phyloP scores from a whole-genome alignment of 345 rosid genomes.

The Eucalyptus fibrosa region DNA sequence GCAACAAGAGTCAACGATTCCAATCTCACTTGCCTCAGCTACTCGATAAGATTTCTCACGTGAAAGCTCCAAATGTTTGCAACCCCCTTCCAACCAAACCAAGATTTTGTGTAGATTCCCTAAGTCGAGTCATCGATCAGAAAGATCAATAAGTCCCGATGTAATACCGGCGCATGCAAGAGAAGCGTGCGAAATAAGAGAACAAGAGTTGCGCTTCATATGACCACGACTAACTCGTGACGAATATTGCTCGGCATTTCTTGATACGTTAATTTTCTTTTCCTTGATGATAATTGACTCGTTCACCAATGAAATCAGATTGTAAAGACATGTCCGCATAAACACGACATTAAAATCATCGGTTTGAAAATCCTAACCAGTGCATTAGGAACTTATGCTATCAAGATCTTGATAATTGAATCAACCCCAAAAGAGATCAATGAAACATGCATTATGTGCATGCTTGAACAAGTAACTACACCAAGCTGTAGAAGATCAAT shows the following conservation, averaged over 20 bases:
- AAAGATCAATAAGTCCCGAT: background rate
- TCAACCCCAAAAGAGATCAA: background rate
- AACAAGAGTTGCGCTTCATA: background rate
- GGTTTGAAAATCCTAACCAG: fast-evolving
- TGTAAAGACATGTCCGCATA: background rate
- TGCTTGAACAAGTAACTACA: background rate
- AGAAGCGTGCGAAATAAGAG: background rate
- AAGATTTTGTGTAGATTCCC: background rate
- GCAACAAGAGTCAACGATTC: background rate
- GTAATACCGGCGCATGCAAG: background rate
- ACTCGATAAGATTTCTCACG: background rate
- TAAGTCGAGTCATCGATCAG: background rate
- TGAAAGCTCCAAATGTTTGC: background rate
- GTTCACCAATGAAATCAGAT: background rate
- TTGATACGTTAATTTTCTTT: fast-evolving
- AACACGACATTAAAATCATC: background rate
- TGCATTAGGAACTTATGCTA: background rate
- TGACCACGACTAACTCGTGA: background rate
- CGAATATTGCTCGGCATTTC: background rate
- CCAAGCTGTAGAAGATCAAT: background rate
- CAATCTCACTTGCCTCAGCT: background rate
- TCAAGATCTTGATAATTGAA: background rate
- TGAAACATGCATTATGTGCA: background rate
- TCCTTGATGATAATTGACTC: background rate
- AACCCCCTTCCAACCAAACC: background rate